phyloP scores from a whole-genome alignment of 2,329 filamentous ascomycete genomes.

The Fusarium piperis region DNA sequence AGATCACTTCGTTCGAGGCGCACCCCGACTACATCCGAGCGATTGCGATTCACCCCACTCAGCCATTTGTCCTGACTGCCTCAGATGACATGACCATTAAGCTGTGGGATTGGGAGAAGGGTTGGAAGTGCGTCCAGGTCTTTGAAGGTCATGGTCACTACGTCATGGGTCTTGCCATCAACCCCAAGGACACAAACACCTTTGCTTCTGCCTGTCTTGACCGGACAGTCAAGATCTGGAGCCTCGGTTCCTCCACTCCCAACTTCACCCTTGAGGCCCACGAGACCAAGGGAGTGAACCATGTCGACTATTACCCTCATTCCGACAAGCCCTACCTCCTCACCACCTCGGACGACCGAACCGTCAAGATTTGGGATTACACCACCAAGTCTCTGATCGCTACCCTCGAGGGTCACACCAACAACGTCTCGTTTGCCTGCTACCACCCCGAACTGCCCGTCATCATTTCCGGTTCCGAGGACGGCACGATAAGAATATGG shows the following conservation, averaged over 20 bases:
- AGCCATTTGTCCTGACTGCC: slow-evolving; percentile 94
- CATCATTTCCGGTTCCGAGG: slow-evolving; percentile 97
- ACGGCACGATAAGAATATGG: slow-evolving; percentile 98
- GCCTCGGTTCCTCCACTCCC: slow-evolving; percentile 87
- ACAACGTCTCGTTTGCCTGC: slow-evolving; percentile 97
- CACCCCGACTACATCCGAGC: slow-evolving; percentile 99
- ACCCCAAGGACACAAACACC: slow-evolving; percentile 95
- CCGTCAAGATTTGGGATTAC: slow-evolving; percentile 99
- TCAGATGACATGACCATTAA: slow-evolving; percentile 99
- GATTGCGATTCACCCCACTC: slow-evolving; percentile 93
- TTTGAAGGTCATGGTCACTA: slow-evolving; percentile 98
- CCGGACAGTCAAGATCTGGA: slow-evolving; percentile 98
- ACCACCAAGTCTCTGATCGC: slow-evolving; percentile 97
- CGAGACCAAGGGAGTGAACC: slow-evolving; percentile 97
- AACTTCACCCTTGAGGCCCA: slow-evolving; percentile 98
- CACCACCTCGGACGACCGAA: slow-evolving; percentile 95
- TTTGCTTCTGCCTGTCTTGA: slow-evolving; percentile 95
- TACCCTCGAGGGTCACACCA: slow-evolving; percentile 95
- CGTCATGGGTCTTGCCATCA: slow-evolving; percentile 96
- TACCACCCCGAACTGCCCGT: slow-evolving; percentile 97
- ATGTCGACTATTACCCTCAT: slow-evolving; percentile 88
- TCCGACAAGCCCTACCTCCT: slow-evolving; percentile 87
- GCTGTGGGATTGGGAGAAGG: slow-evolving; percentile 98
- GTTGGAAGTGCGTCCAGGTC: slow-evolving; percentile 96
- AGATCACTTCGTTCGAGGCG: slow-evolving; percentile 96